Conservation (phyloP, 768 basidiomycete genomes). For the Sarcomyxa edulis region DNA sequence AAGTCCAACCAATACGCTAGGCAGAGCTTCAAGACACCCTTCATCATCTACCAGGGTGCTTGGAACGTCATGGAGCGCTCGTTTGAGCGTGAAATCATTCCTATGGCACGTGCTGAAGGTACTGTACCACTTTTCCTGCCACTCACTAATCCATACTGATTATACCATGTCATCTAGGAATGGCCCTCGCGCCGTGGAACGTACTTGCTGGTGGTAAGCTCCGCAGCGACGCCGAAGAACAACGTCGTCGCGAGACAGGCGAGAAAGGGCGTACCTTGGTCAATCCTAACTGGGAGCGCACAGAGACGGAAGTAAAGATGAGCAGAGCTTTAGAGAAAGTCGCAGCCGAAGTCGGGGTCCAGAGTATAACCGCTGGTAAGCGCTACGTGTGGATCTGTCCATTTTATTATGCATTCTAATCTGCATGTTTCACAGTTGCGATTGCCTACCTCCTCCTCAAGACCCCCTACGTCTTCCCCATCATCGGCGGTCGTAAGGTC, state of each 20-base stretch:
- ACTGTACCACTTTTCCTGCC: no score
- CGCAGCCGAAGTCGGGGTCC: constrained; percentile 42
- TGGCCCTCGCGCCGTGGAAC: constrained; percentile 28
- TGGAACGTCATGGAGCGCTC: constrained; percentile 42
- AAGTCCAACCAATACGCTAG: constrained; percentile 47
- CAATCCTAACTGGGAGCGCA: constrained; percentile 39
- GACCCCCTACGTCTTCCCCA: constrained; percentile 45
- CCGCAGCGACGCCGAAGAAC: constrained; percentile 44
- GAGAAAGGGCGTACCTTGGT: constrained; percentile 35
- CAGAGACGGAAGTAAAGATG: constrained; percentile 34
- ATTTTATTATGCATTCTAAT: neutral
- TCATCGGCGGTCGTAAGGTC: constrained; percentile 44
- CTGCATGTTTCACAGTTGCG: constrained; percentile 25
- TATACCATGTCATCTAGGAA: no score
- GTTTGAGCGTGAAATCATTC: constrained; percentile 51
- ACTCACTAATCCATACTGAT: no score
- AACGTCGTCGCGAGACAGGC: constrained; percentile 17
- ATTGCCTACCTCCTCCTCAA: constrained; percentile 53
- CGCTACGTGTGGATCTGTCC: no score
- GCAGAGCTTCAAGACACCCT: constrained; percentile 42
- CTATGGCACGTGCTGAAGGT: constrained; percentile 38
- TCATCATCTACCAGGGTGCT: constrained; percentile 46
- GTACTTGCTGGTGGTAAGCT: constrained; percentile 39
- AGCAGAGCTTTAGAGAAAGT: constrained; percentile 43
- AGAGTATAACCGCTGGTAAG: constrained; percentile 41